These are phyloP conservation scores for Alternaria sp. DNA, from an alignment of 2,329 filamentous ascomycete species.

Conservation along the genomic window DNA sequence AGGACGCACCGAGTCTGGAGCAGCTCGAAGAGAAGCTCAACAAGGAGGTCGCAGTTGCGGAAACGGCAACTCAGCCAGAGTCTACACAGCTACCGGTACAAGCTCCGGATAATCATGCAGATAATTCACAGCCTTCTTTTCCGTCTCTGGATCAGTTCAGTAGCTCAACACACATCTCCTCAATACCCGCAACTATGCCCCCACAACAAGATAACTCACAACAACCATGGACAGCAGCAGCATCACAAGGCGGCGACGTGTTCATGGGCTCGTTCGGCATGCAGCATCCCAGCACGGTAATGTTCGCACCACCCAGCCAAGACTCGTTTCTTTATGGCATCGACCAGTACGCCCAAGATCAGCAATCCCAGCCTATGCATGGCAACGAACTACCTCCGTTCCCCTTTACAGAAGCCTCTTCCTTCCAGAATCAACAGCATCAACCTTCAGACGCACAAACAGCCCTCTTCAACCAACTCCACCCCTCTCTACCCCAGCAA, in stretches of 20 bases:
- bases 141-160: slow-evolving; percentile 10
- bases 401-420: slow-evolving; percentile 31
- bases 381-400: slow-evolving; percentile 28
- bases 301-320: slow-evolving; percentile 43
- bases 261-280: slow-evolving; percentile 35
- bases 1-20: slow-evolving; percentile 45
- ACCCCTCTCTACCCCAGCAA: slow-evolving; percentile 18
- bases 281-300: slow-evolving; percentile 35
- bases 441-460: slow-evolving; percentile 28
- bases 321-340: slow-evolving; percentile 48
- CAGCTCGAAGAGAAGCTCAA: slow-evolving; percentile 47
- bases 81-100: slow-evolving; percentile 2
- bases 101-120: neutral
- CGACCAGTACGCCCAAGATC: slow-evolving; percentile 42
- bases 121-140: slow-evolving; percentile 3
- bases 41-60: slow-evolving; percentile 27
- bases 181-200: slow-evolving; percentile 22
- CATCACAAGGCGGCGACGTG: slow-evolving; percentile 33
- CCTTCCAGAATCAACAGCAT: slow-evolving; percentile 18
- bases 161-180: slow-evolving; percentile 17
- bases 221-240: slow-evolving; percentile 26
- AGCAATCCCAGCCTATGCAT: slow-evolving; percentile 20
- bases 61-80: slow-evolving; percentile 14
- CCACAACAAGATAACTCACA: slow-evolving; percentile 22
- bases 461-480: slow-evolving; percentile 31